phyloP scores from a whole-genome alignment of 345 rosid species.

The Citrus glauca region DNA sequence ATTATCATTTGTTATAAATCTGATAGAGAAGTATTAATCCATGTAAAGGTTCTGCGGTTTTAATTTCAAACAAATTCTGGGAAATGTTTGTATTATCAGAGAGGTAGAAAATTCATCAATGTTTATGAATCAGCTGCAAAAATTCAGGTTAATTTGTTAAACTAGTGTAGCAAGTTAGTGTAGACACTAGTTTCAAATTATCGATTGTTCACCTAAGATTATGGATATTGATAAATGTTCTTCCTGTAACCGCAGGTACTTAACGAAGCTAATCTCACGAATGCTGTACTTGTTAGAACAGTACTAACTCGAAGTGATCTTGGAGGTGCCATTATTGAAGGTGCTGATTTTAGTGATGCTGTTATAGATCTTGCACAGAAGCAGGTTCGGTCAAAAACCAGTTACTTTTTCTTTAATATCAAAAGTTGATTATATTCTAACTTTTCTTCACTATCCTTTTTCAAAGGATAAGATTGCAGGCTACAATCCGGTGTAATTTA shows the following conservation, averaged over 20 bases:
- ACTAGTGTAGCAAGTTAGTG: not conserved
- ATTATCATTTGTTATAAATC: not conserved
- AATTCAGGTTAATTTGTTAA: not conserved
- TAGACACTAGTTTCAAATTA: not conserved
- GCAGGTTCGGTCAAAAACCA: slow-evolving; percentile 43
- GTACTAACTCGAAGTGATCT: slow-evolving; percentile 94
- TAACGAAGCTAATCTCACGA: slow-evolving; percentile 83
- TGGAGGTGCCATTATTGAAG: slow-evolving; percentile 82
- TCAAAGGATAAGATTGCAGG: no score
- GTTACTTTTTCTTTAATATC: not conserved
- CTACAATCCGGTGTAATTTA: no score
- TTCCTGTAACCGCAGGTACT: slow-evolving; percentile 45
- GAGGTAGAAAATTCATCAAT: not conserved
- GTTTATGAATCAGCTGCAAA: not conserved
- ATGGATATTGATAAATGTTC: not conserved
- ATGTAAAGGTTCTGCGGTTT: not conserved
- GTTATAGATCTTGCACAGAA: slow-evolving; percentile 86
- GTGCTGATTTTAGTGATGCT: slow-evolving; percentile 97
- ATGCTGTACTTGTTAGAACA: slow-evolving; percentile 75
- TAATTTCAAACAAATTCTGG: not conserved
- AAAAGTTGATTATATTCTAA: not conserved
- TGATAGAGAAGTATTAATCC: not conserved
- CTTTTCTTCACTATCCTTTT: no score
- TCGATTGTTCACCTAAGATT: not conserved
- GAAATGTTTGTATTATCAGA: not conserved